These are phyloP conservation scores for Eimeria praecox DNA, from an alignment of 169 alveolate genomes.

Conservation along the genomic window DNA sequence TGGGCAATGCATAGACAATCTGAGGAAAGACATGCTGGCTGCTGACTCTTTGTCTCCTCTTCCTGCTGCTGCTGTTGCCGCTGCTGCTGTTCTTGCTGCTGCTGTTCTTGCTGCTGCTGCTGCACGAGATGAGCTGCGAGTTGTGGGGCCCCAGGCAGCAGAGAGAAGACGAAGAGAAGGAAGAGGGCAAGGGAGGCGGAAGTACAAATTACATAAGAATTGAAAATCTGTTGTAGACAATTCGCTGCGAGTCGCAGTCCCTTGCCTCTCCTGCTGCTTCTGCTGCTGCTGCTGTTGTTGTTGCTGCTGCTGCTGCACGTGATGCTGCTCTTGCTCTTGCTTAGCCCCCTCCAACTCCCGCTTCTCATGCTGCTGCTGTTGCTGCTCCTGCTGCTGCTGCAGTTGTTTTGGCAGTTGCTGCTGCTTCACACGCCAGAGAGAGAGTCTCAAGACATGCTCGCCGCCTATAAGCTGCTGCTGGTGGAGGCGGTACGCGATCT, in stretches of 20 bases:
- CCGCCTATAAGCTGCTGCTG: conserved; percentile 26
- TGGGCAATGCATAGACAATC: neutral
- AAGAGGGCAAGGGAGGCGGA: neutral
- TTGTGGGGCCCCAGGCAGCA: neutral
- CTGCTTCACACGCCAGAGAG: conserved; percentile 6
- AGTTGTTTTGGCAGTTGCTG: neutral
- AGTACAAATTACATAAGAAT: neutral
- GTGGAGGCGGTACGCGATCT: neutral
- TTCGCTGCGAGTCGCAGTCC: neutral
- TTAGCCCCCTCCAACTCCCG: neutral
- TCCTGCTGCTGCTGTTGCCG: conserved; percentile 51
- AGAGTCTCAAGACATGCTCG: neutral
- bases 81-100: conserved; percentile 31
- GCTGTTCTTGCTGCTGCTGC: neutral
- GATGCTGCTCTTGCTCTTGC: too few relatives aligned
- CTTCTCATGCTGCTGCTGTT: neutral
- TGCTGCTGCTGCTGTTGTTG: neutral
- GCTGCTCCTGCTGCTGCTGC: conserved; percentile 8
- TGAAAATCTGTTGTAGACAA: neutral
- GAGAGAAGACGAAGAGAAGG: conserved; percentile 8
- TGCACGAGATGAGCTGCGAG: neutral
- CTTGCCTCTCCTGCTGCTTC: neutral
- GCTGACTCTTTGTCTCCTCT: neutral
- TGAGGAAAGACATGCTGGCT: neutral
- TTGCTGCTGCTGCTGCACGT: neutral